Conservation (phyloP, 345 rosid species). For the Erysimum cheiranthoides region DNA sequence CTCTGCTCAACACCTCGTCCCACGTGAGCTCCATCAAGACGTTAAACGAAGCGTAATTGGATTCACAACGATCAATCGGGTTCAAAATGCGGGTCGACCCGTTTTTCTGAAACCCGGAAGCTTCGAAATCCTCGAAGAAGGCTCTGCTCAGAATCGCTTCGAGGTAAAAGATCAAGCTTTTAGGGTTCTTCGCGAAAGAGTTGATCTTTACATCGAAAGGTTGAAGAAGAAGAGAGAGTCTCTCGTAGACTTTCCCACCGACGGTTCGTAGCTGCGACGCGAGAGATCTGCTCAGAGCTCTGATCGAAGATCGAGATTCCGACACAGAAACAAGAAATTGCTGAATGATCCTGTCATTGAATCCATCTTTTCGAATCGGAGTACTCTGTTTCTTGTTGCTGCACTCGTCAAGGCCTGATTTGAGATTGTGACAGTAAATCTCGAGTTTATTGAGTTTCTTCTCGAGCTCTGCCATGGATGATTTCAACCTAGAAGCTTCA, state of each 20-base stretch:
- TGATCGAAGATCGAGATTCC: constrained; percentile 68
- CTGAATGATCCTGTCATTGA: constrained; percentile 60
- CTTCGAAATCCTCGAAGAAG: constrained; percentile 91
- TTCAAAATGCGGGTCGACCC: constrained; percentile 64
- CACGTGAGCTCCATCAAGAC: constrained; percentile 69
- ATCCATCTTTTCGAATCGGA: constrained; percentile 32
- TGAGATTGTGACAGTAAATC: constrained; percentile 74
- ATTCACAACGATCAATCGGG: constrained; percentile 76
- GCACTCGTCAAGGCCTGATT: constrained; percentile 78
- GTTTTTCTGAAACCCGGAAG: constrained; percentile 68
- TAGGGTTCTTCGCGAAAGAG: constrained; percentile 65
- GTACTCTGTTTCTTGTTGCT: constrained; percentile 48
- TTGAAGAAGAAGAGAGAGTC: constrained; percentile 69
- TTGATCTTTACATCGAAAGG: constrained; percentile 68
- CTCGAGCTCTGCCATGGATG: constrained; percentile 93
- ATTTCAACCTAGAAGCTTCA: constrained; percentile 78
- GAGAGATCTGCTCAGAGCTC: constrained; percentile 69
- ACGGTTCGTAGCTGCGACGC: constrained; percentile 64
- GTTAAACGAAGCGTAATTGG: constrained; percentile 64
- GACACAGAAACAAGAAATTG: constrained; percentile 72
- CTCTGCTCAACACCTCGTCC: constrained; percentile 84
- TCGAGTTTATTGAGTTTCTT: constrained; percentile 91
- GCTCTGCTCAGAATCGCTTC: constrained; percentile 74
- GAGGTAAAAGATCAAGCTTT: constrained; percentile 60
- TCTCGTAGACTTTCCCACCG: constrained; percentile 66